Percentiles rank a stretch among this genome's conserved stretches.
Conservation (phyloP, 345 rosid genomes). For the Erucastrum elatum region DNA sequence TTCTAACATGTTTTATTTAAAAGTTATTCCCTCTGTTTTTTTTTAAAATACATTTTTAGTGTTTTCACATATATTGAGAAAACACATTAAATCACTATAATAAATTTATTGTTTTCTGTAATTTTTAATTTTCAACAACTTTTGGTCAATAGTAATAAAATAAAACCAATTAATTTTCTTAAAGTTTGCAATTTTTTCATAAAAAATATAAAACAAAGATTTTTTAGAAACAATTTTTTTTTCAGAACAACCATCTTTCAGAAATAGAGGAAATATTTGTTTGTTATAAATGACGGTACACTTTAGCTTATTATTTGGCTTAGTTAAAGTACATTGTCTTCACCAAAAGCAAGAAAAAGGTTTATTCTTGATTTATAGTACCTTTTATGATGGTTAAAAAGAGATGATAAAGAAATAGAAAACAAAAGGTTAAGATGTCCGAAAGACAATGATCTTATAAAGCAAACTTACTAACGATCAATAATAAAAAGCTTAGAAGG, state of each 20-base stretch:
- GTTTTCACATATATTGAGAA: too few species aligned
- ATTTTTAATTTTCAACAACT: too few species aligned
- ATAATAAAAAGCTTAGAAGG: constrained; percentile 18
- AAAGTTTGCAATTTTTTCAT: too few species aligned
- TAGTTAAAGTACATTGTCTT: constrained; percentile 22
- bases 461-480: constrained; percentile 22
- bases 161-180: too few species aligned
- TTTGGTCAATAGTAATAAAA: too few species aligned
- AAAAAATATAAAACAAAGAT: too few species aligned
- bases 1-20: background rate
- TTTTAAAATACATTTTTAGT: too few species aligned
- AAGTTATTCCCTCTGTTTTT: background rate
- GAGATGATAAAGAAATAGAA: constrained; percentile 24
- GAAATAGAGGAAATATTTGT: background rate
- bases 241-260: too few species aligned
- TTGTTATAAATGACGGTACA: background rate
- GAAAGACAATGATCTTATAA: constrained; percentile 24
- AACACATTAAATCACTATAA: too few species aligned
- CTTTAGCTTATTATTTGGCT: background rate
- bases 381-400: constrained; percentile 2
- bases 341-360: constrained; percentile 22
- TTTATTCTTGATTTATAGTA: constrained; percentile 21
- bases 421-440: constrained; percentile 5
- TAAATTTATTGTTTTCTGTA: too few species aligned
- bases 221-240: too few species aligned